Conservation (phyloP, 2,329 filamentous ascomycete genomes). For the Macrophomina phaseolina region DNA sequence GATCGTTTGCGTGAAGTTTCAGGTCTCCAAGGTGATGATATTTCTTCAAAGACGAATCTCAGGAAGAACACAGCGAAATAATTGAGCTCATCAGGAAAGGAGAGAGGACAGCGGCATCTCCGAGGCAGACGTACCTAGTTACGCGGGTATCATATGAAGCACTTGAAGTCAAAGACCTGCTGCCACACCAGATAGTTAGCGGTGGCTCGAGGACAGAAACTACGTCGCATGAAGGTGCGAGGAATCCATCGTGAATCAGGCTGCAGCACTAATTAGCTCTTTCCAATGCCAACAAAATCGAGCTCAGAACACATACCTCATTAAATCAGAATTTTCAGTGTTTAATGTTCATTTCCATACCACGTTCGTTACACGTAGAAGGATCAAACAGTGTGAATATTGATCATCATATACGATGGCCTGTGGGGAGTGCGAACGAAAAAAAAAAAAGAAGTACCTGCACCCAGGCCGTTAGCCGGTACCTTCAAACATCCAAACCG, state of each 20-base stretch:
- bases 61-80: conserved; percentile 70
- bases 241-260: conserved; percentile 45
- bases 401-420: conserved; percentile 65
- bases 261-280: conserved; percentile 38
- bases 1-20: conserved; percentile 42
- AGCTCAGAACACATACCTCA: conserved; percentile 56
- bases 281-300: background rate
- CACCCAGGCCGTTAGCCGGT: conserved; percentile 25
- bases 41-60: conserved; percentile 65
- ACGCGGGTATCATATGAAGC: conserved; percentile 28
- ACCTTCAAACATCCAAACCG: background rate
- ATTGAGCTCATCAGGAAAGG: conserved; percentile 62
- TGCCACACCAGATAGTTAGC: conserved; percentile 28
- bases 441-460: conserved; percentile 33
- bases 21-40: conserved; percentile 71
- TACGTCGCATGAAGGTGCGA: conserved; percentile 10
- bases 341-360: conserved; percentile 61
- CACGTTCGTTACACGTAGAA: conserved; percentile 54
- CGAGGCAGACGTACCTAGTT: background rate
- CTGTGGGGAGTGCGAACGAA: conserved; percentile 37
- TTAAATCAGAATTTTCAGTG: conserved; percentile 75
- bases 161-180: background rate
- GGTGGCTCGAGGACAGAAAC: conserved; percentile 30
- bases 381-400: conserved; percentile 76
- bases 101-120: conserved; percentile 27